A percentile compares a stretch with the other conserved stretches of the same genome.
Conservation (phyloP, 139 green algal genomes). For the Picochlorum sp. region DNA sequence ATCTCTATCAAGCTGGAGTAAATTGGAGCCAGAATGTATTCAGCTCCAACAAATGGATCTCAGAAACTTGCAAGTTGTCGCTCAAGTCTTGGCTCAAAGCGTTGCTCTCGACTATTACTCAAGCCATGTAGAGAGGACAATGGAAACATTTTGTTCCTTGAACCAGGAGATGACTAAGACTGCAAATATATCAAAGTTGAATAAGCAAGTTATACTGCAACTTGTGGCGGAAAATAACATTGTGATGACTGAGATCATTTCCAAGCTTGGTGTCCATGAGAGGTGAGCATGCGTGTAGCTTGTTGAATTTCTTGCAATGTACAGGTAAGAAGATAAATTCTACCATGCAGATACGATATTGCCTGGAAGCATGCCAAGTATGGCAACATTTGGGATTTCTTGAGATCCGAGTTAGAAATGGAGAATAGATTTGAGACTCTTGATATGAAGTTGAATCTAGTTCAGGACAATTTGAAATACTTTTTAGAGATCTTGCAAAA, state of each 20-base stretch:
- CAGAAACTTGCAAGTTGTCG: constrained; percentile 41
- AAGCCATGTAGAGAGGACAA: constrained; percentile 36
- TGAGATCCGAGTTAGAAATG: constrained; percentile 44
- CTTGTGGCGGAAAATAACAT: constrained; percentile 53
- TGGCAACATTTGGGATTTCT: constrained; percentile 14
- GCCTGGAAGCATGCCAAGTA: constrained; percentile 48
- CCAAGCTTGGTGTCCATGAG: constrained; percentile 45
- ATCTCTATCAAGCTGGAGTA: constrained; percentile 4
- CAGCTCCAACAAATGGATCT: constrained; percentile 25
- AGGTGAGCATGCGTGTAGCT: too few relatives aligned
- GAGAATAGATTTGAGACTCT: constrained; percentile 40
- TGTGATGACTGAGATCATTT: constrained; percentile 51
- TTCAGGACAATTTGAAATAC: constrained; percentile 57
- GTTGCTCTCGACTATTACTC: constrained; percentile 52
- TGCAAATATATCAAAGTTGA: constrained; percentile 28
- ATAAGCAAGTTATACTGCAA: constrained; percentile 33
- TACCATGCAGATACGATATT: constrained; percentile 40
- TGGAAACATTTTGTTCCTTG: constrained; percentile 41
- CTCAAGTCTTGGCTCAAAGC: constrained; percentile 38
- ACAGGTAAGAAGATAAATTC: too few relatives aligned
- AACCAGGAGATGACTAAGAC: constrained; percentile 44
- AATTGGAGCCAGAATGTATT: constrained; percentile 23
- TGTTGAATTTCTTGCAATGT: too few relatives aligned
- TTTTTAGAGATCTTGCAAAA: constrained; percentile 46
- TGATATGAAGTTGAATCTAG: constrained; percentile 44